Base-by-base conservation (phyloP, 2,329 filamentous ascomycete genomes). In the Albifimbria verrucaria region DNA sequence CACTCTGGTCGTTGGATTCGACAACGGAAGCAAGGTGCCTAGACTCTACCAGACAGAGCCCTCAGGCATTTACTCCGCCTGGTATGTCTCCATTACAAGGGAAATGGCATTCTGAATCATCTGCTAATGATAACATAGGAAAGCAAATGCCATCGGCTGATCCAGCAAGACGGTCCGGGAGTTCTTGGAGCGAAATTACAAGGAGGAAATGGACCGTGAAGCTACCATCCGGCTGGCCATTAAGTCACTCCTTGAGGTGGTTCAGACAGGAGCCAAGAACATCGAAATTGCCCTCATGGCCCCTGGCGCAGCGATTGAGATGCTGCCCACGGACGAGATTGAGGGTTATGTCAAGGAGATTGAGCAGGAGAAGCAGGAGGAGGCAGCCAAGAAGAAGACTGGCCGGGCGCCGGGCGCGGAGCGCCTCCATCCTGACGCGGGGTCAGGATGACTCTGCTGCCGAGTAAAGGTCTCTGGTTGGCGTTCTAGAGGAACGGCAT, bases 231-330 rank as follows among this genome's bases (percentile, higher is more conserved):
- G 95, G 70, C 81, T 99, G 64, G 94, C 94, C 7, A 95, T 99
- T 80, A 99, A 99, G 81, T 99, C 94, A 39, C 83, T 99, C 59
- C 79, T 99, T 56, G 94, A 99, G 74, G 94, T 99, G 51, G 94
- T 99, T 57, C 94, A 99, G 77, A 99, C 94, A 3, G 94, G 94
- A 58, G 94, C 94, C 50, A 99, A 99, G 86, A 99, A 99, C 76
- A 99, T 99, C 67, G 94, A 99, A 78, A 97, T 99, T 67, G 94
- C 95, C 54, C 87, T 99, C 68, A 97, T 97, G 92, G 90, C 91
- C 7, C 92, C 94, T 7, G 92, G 91, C 50, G 92, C 96, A 79
- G 73, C 82, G 17, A 85, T 99, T 58, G 92, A 97, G 79, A 92
- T 96, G 86, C 82, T 99, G 62, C 90, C 92, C 2, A 88, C 93